Base-by-base conservation (phyloP, 2,329 filamentous ascomycete species). In the Ophidiomyces ophidiicola region DNA sequence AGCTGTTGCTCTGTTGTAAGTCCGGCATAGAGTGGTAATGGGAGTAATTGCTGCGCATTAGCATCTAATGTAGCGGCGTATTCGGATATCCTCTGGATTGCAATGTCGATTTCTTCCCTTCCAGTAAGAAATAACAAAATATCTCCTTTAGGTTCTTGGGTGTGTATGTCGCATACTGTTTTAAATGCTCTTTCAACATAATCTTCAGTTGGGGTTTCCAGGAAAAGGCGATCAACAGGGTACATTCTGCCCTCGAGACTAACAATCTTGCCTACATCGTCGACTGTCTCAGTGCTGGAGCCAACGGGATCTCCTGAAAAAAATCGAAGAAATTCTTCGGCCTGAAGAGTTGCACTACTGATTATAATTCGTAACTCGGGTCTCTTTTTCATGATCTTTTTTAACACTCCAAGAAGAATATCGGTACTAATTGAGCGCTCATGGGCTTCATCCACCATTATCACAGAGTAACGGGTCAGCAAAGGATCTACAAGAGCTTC, bases 371-470 rank as follows among this genome's bases (percentile, higher is more conserved):
- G 76, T 37, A 96, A 62, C 43, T 94, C 87, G 5, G 80, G 73
- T 30, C 90, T 71, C 53, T 76, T 80, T 57, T 76, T 84, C 39
- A 76, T 66, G 36, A 98, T 88, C 59, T 96, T 96, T 58, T 93
- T 94, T 26, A 98, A 61, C 10, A 96, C 66, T 0, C 90, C 88
- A 3, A 98, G 71, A 5, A 96, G 68, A 8, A 98, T 75, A 54
- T 98, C 90, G 0, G 87, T 93, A 57, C 84, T 92, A 43, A 96
- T 72, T 34, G 86, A 94, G 39, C 90, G 72, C 61, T 96, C 88
- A 56, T 98, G 90, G 5, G 88, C 90, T 62, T 96, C 88, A 55
- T 98, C 90, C 5, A 98, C 82, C 85, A 98, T 94, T 51, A 98
- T 84, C 31, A 94, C 81, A 0, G 86, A 92, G 57, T 98, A 98